phyloP scores from a whole-genome alignment of 352 stramenopile species.

The Phytophthora pisi region DNA sequence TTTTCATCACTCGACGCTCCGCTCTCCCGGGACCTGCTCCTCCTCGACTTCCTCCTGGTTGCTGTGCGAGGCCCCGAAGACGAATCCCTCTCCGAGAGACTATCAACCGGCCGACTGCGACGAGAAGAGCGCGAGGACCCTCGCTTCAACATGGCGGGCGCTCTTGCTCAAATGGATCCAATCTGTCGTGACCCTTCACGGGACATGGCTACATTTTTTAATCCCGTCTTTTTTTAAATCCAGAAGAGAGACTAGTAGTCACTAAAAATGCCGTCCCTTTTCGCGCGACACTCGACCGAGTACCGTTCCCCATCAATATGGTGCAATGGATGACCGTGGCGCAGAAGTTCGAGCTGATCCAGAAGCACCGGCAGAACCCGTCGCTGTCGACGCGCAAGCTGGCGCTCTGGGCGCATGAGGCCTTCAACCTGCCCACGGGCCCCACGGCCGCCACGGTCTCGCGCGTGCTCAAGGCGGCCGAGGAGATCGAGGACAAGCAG shows the following conservation, averaged over 20 bases:
- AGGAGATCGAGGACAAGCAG: constrained; percentile 38
- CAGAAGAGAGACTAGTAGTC: not conserved
- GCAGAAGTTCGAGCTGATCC: constrained; percentile 42
- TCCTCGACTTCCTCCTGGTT: constrained; percentile 10
- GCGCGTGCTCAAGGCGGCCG: constrained; percentile 31
- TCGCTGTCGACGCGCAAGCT: constrained; percentile 32
- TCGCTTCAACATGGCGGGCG: constrained; percentile 20
- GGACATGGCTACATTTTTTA: constrained; percentile 26
- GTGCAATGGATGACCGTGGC: constrained; percentile 41
- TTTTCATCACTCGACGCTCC: constrained; percentile 11
- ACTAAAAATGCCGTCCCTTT: not conserved
- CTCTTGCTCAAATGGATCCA: not conserved
- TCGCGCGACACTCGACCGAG: not conserved
- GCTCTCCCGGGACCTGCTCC: constrained; percentile 7
- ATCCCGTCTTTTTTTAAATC: no score
- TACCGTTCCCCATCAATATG: constrained; percentile 33
- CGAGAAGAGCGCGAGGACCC: constrained; percentile 12
- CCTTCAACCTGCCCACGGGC: constrained; percentile 32
- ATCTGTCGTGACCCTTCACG: constrained; percentile 18
- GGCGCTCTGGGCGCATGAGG: constrained; percentile 30
- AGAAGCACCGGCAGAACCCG: constrained; percentile 35
- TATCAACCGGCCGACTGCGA: constrained; percentile 8
- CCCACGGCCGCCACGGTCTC: constrained; percentile 33
- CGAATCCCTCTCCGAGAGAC: constrained; percentile 11
- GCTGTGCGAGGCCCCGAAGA: not conserved